Evolutionary conservation across 768 basidiomycete genomes (phyloP).

Genomic region (Leccinum olivaceopallidum): DNA sequence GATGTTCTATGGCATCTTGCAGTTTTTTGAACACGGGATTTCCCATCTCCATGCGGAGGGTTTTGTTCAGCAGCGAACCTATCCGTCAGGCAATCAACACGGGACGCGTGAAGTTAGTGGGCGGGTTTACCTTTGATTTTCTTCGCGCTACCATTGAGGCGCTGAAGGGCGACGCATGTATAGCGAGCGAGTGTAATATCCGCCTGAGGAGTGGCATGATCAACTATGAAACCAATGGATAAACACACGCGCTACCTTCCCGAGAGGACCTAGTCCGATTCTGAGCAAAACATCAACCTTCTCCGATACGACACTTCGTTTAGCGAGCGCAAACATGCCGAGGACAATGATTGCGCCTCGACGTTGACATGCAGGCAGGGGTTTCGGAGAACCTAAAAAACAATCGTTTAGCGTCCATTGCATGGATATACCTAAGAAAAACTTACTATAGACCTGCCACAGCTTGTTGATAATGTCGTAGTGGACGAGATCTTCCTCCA

Average conservation of each 20-base stretch:
- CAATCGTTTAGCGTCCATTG: background rate
- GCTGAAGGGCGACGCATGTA: conserved; percentile 90
- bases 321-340: conserved; percentile 95
- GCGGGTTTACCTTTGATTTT: conserved; percentile 81
- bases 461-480: conserved; percentile 84
- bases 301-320: conserved; percentile 74
- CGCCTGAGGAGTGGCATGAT: conserved; percentile 44
- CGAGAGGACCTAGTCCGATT: conserved; percentile 81
- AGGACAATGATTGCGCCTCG: conserved; percentile 93
- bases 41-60: conserved; percentile 83
- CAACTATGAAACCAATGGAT: background rate
- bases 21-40: conserved; percentile 83
- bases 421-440: background rate
- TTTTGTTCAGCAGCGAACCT: conserved; percentile 90
- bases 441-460: conserved; percentile 95
- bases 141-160: conserved; percentile 92
- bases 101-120: background rate
- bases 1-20: conserved; percentile 75
- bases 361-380: conserved; percentile 81
- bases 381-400: conserved; percentile 63
- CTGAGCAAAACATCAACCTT: conserved; percentile 82
- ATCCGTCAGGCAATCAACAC: background rate
- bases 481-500: conserved; percentile 84
- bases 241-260: conserved; percentile 57
- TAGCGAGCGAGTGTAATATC: conserved; percentile 91